Percentiles rank a stretch among this genome's conserved stretches.
Evolutionary conservation across 768 basidiomycete genomes (phyloP).

Genomic region (Podaxis sp.): DNA sequence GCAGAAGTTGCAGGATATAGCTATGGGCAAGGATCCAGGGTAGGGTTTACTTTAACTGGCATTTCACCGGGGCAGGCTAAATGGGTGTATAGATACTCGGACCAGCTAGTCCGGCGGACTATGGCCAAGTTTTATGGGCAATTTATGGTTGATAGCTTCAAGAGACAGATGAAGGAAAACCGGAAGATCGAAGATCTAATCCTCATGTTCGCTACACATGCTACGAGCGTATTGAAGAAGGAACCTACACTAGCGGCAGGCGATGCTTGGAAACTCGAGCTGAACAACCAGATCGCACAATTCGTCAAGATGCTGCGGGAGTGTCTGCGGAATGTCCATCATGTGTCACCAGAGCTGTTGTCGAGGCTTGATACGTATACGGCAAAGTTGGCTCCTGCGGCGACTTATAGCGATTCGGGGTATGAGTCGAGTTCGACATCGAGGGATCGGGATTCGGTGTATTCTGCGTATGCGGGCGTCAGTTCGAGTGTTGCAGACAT

Average conservation of each 20-base stretch:
- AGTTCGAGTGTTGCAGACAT: constrained; percentile 66
- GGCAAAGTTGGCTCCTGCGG: constrained; percentile 69
- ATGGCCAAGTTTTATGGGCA: constrained; percentile 93
- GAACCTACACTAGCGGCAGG: constrained; percentile 71
- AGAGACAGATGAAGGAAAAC: constrained; percentile 91
- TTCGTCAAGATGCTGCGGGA: constrained; percentile 89
- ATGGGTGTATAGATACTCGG: constrained; percentile 63
- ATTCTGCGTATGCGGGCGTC: constrained; percentile 28
- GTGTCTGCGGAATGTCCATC: constrained; percentile 66
- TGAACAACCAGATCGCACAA: constrained; percentile 87
- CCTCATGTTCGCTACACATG: constrained; percentile 91
- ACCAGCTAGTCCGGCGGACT: constrained; percentile 84
- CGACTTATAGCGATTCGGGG: constrained; percentile 59
- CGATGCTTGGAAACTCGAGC: constrained; percentile 90
- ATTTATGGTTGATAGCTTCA: constrained; percentile 81
- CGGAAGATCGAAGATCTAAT: constrained; percentile 98
- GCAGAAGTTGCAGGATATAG: constrained; percentile 85
- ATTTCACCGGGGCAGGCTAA: background rate
- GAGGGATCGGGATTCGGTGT: constrained; percentile 53
- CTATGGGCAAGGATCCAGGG: constrained; percentile 90
- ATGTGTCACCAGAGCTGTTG: constrained; percentile 81
- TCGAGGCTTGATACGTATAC: constrained; percentile 82
- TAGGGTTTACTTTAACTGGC: constrained; percentile 39
- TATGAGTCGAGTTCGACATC: constrained; percentile 63
- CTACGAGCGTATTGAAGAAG: constrained; percentile 85